These are phyloP conservation scores for Heritiera fomes DNA, from an alignment of 345 rosid genomes.

Conservation along the genomic window DNA sequence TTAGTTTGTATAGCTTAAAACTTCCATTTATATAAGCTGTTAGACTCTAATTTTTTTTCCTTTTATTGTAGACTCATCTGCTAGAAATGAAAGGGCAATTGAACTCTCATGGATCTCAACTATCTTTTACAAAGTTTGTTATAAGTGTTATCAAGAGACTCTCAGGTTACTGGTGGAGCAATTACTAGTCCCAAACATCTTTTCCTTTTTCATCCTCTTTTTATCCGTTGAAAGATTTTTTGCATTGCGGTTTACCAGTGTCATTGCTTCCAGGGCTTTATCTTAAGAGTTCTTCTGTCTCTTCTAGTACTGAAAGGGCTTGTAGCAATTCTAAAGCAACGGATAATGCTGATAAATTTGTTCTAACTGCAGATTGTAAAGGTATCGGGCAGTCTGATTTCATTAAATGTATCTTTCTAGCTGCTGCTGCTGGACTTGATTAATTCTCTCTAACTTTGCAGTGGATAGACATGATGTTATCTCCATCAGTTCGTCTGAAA, in stretches of 20 bases:
- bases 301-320: conserved; percentile 27
- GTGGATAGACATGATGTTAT: conserved; percentile 46
- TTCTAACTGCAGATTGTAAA: conserved; percentile 38
- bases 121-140: conserved; percentile 59
- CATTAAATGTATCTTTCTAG: conserved; percentile 20
- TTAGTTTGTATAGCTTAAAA: neutral
- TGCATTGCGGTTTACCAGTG: conserved; percentile 27
- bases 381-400: conserved; percentile 44
- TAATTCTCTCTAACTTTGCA: conserved; percentile 40
- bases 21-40: conserved; percentile 15
- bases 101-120: conserved; percentile 39
- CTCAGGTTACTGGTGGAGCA: conserved; percentile 54
- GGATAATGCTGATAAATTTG: conserved; percentile 39
- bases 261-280: conserved; percentile 51
- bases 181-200: neutral
- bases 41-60: conserved; percentile 8
- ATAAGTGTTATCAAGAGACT: conserved; percentile 66
- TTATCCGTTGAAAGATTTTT: neutral
- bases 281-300: conserved; percentile 37
- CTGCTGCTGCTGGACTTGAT: conserved; percentile 8
- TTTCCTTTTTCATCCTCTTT: conserved; percentile 5
- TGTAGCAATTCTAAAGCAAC: conserved; percentile 40
- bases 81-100: conserved; percentile 63
- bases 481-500: conserved; percentile 46
- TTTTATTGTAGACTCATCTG: conserved; percentile 66